Percentiles rank a stretch among this genome's conserved stretches.
Conservation (phyloP, 768 basidiomycete species). For the Lentinula sp. region DNA sequence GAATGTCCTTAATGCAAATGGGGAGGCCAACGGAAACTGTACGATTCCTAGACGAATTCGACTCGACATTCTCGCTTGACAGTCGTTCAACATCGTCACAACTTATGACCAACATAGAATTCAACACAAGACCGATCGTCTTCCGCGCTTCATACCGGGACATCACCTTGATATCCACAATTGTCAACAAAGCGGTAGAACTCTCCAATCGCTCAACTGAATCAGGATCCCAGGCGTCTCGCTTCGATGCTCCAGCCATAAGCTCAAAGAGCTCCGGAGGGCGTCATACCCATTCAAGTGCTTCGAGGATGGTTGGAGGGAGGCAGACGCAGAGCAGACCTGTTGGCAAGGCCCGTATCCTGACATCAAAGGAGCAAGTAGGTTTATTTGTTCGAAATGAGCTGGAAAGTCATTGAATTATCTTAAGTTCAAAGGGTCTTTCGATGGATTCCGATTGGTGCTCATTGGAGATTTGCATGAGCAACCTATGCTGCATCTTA, state of each 20-base stretch:
- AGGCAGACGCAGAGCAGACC: slow-evolving; percentile 7
- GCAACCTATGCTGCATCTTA: slow-evolving; percentile 87
- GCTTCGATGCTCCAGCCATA: not conserved
- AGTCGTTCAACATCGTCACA: slow-evolving; percentile 65
- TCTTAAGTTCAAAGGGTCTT: slow-evolving; percentile 68
- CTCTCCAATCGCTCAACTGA: slow-evolving; percentile 52
- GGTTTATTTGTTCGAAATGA: slow-evolving; percentile 7
- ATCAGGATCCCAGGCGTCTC: slow-evolving; percentile 7
- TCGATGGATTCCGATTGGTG: slow-evolving; percentile 90
- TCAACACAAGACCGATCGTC: slow-evolving; percentile 76
- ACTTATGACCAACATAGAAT: slow-evolving; percentile 77
- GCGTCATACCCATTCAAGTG: slow-evolving; percentile 9
- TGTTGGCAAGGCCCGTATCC: slow-evolving; percentile 35
- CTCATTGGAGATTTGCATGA: slow-evolving; percentile 95
- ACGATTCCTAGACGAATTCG: slow-evolving; percentile 89
- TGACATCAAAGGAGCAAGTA: slow-evolving; percentile 80
- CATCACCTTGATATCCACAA: slow-evolving; percentile 80
- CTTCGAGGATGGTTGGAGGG: slow-evolving; percentile 8
- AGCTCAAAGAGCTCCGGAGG: not conserved
- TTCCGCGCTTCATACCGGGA: slow-evolving; percentile 96
- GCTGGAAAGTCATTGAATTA: not conserved
- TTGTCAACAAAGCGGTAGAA: slow-evolving; percentile 81
- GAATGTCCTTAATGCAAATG: slow-evolving; percentile 94
- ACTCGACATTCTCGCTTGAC: slow-evolving; percentile 83
- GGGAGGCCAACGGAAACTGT: slow-evolving; percentile 76